These are phyloP conservation scores for Astrocystis sublimbata DNA, from an alignment of 495 filamentous ascomycete species.

Conservation along the genomic window DNA sequence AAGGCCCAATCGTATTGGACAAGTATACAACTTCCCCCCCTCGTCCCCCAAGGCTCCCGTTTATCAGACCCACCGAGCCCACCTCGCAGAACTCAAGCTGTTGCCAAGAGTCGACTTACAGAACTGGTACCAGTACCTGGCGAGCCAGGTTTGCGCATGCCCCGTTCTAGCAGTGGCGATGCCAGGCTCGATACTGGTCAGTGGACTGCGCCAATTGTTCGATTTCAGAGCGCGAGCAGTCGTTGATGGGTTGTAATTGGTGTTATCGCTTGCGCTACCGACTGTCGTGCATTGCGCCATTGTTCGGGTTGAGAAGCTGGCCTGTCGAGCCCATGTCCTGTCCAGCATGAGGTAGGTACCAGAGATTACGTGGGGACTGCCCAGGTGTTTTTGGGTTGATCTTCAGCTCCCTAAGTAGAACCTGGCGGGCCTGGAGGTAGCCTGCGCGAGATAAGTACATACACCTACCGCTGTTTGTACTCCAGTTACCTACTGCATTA, in stretches of 20 bases:
- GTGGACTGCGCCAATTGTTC: background rate
- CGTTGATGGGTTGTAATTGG: background rate
- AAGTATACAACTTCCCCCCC: slow-evolving; percentile 14
- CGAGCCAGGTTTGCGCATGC: no score
- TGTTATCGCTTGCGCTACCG: background rate
- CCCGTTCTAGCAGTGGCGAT: slow-evolving; percentile 2
- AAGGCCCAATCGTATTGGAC: slow-evolving; percentile 12
- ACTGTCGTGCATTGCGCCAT: slow-evolving; percentile 12
- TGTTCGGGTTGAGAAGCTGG: background rate
- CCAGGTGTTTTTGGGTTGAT: background rate
- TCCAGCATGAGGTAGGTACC: background rate
- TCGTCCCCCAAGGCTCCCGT: background rate
- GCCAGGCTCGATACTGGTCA: background rate
- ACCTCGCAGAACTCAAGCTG: no score
- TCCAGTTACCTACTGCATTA: background rate
- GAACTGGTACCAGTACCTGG: no score
- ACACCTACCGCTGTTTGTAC: no score
- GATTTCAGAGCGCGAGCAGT: background rate
- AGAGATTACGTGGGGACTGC: no score
- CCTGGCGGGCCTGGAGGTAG: no score
- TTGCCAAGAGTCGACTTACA: no score
- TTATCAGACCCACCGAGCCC: background rate
- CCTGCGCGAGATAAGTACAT: background rate
- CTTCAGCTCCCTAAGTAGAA: background rate
- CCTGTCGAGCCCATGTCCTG: no score